These are phyloP conservation scores for Penicillium sp. DNA, from an alignment of 2,329 filamentous ascomycete species.

Conservation along the genomic window DNA sequence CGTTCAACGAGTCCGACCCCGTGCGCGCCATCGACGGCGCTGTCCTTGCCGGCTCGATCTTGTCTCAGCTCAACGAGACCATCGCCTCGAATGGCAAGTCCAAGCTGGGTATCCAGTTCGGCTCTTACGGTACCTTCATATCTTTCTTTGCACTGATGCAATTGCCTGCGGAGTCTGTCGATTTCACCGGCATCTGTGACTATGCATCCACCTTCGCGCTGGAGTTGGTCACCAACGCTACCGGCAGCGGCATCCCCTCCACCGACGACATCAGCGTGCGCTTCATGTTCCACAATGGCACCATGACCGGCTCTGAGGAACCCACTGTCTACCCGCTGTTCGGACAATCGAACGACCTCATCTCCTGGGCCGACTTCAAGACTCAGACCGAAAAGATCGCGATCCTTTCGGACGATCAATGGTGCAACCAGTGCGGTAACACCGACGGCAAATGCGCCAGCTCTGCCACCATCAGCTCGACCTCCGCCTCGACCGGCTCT, in stretches of 20 bases:
- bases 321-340: slow-evolving; percentile 57
- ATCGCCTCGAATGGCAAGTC: slow-evolving; percentile 33
- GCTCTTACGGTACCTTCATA: slow-evolving; percentile 57
- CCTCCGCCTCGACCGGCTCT: slow-evolving; percentile 20
- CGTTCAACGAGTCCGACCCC: slow-evolving; percentile 62
- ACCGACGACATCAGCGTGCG: slow-evolving; percentile 52
- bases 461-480: slow-evolving; percentile 8
- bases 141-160: slow-evolving; percentile 58
- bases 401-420: slow-evolving; percentile 58
- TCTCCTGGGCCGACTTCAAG: slow-evolving; percentile 67
- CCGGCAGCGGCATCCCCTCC: slow-evolving; percentile 39
- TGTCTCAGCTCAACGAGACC: slow-evolving; percentile 43
- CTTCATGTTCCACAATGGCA: slow-evolving; percentile 61
- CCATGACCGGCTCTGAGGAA: slow-evolving; percentile 42
- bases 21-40: slow-evolving; percentile 52
- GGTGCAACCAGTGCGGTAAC: slow-evolving; percentile 74
- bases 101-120: slow-evolving; percentile 53
- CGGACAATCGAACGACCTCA: slow-evolving; percentile 50
- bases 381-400: slow-evolving; percentile 60
- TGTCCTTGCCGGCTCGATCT: slow-evolving; percentile 60
- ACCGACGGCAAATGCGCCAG: slow-evolving; percentile 60
- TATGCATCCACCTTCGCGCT: slow-evolving; percentile 79
- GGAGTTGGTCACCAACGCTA: slow-evolving; percentile 59
- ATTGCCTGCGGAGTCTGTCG: slow-evolving; percentile 45
- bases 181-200: slow-evolving; percentile 74